These are phyloP conservation scores for Striga hermonthica DNA, from an alignment of 305 asterid species.

Conservation along the genomic window DNA sequence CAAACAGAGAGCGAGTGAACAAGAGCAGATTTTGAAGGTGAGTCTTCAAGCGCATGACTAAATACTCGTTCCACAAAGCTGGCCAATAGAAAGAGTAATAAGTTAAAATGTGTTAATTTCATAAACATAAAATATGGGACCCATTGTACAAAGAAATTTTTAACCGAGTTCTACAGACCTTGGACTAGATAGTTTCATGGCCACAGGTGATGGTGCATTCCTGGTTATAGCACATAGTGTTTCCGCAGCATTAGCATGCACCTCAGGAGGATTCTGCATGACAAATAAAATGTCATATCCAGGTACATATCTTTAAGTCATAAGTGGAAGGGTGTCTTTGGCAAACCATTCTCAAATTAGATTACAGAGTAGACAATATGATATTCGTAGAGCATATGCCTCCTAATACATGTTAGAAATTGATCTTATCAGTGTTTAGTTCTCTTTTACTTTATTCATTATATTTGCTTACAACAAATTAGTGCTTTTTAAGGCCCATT, in stretches of 20 bases:
- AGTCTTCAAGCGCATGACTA: slow-evolving; percentile 81
- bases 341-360: slow-evolving; percentile 2
- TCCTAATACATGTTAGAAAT: too few species aligned
- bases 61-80: slow-evolving; percentile 88
- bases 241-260: slow-evolving; percentile 85
- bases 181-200: slow-evolving; percentile 72
- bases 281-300: slow-evolving; percentile 23
- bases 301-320: slow-evolving; percentile 20
- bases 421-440: too few species aligned
- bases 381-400: too few species aligned
- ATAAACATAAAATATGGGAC: too few species aligned
- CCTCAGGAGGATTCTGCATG: slow-evolving; percentile 62
- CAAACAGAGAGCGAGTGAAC: slow-evolving; percentile 83
- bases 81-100: slow-evolving; percentile 33
- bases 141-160: background rate
- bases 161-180: slow-evolving; percentile 40
- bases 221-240: slow-evolving; percentile 74
- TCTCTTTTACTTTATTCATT: too few species aligned
- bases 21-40: slow-evolving; percentile 81
- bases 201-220: slow-evolving; percentile 75
- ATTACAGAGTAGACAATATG: too few species aligned
- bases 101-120: background rate
- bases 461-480: too few species aligned
- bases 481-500: too few species aligned
- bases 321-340: slow-evolving; percentile 12